Base-by-base conservation (phyloP, 805 yeast genomes). In the Kodamaea jinghongensis region DNA sequence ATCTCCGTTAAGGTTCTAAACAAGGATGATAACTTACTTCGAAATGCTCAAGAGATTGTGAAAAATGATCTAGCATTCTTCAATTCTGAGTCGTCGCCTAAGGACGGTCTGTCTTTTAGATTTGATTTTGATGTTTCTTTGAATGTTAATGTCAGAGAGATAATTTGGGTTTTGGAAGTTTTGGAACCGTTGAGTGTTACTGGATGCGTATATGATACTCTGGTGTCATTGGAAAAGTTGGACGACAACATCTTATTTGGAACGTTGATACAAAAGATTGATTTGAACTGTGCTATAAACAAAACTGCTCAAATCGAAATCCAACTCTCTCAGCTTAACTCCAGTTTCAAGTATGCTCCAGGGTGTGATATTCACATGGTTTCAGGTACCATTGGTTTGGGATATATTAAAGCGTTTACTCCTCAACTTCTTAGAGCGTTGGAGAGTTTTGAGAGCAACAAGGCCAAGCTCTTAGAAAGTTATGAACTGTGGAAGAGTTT, bases 391-490 rank as follows among this genome's bases (percentile, higher is more conserved):
- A 36, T 52, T 5, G 48, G 49, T 9, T 38, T 61, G n/a, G 69
- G 67, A 2, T 63, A 55, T 39, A 48, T 67, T 14, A 63, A 65
- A 36, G 36, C 61, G 7, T 52, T 50, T 17, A 33, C 51, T 3
- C 65, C 66, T 3, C 58, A 48, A 49, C 30, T 60, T 2, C 26
- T 54, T 3, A 41, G 40, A 12, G 43, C 63, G 1, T 12, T 55
- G 9, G 54, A 55, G 12, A 41, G 47, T 6, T 16, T 47, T 6
- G 37, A 50, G 14, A 27, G 33, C 12, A 25, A 46, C 12, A 20
- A 32, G n/a, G 17, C 23, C 8, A 13, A 8, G 2, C 30, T 58
- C 15, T 23, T 32, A 23, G 38, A 35, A 7, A 47, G 44, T 10
- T 3, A 51, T 1, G 39, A 42, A 1, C 20, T 30, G 1, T 36